Base-by-base conservation (phyloP, 345 rosid genomes). In the Bretschneidera sinensis region DNA sequence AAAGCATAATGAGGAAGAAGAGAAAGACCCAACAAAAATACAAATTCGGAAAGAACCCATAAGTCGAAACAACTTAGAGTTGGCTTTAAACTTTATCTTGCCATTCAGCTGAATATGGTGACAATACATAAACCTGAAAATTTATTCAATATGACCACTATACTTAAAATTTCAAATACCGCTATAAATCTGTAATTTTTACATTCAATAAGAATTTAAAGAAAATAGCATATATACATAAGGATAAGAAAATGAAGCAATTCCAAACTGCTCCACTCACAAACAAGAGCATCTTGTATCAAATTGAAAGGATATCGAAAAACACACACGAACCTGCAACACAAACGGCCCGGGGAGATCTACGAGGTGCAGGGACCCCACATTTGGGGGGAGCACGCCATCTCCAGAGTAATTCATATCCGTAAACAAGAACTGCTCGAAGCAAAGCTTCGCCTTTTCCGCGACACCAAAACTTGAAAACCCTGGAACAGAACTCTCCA, bases 331-430 rank as follows among this genome's bases (percentile, higher is more conserved):
- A 61, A 92, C 97, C 97, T 90, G 97, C 72, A 90, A 75, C 58
- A 90, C 88, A 54, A 84, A 87, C 0, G 97, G 98, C 17, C 98
- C 98, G 17, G 88, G 48, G 65, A 92, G 88, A 72, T 87, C 82
- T 35, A 78, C 87, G 60, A 75, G 84, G 55, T 83, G 86, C 91
- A 90, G 71, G 13, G 92, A 75, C 34, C 61, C 76, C 34, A 90
- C 83, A 71, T 82, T 77, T 18, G 67, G 74, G 0, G 96, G 97
- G 72, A 90, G 97, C 75, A 83, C 67, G 20, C 91, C 99, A 1
- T 84, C 82, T 31, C 97, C 97, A 8, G 76, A 81, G 50, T 64
- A 43, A 70, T 84, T 94, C 91, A 94, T 84, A 56, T 94, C 97
- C 11, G 96, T 88, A 60, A 84, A 71, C 80, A 94, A 59, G 62